Evolutionary conservation across 78 protist genomes (phyloP).

Genomic region (Monocercomonoides exilis): DNA sequence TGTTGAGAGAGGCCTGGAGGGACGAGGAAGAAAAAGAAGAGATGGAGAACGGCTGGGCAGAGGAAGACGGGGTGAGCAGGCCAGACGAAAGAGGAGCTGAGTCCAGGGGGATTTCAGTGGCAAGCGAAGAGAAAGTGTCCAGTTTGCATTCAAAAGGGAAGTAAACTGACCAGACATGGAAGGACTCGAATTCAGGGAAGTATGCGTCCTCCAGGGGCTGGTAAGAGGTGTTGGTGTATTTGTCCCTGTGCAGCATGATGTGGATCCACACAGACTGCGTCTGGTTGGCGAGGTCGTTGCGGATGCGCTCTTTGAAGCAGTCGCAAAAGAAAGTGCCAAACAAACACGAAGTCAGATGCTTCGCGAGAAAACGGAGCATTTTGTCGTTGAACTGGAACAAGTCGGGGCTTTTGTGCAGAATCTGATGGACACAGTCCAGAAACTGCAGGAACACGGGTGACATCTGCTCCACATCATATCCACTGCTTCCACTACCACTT

Average conservation of each 20-base stretch:
- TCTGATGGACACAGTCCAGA: constrained; percentile 74
- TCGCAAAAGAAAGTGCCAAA: constrained; percentile 30
- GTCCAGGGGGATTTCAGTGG: too few species aligned
- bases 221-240: not conserved
- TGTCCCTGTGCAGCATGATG: not conserved
- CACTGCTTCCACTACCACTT: too few species aligned
- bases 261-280: not conserved
- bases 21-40: too few species aligned
- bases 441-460: constrained; percentile 87
- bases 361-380: constrained; percentile 34
- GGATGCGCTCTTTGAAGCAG: not conserved
- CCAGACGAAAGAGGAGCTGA: too few species aligned
- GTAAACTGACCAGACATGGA: not conserved
- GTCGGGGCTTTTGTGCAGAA: constrained; percentile 49
- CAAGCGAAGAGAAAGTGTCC: too few species aligned
- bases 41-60: too few species aligned
- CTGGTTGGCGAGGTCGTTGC: not conserved
- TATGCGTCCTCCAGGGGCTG: not conserved
- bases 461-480: constrained; percentile 28
- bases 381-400: constrained; percentile 72
- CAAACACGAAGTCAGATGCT: not conserved
- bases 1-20: too few species aligned
- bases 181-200: not conserved
- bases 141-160: not conserved
- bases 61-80: too few species aligned